Conservation (phyloP, 140 eudicot genomes). For the Flaveria floridana region DNA sequence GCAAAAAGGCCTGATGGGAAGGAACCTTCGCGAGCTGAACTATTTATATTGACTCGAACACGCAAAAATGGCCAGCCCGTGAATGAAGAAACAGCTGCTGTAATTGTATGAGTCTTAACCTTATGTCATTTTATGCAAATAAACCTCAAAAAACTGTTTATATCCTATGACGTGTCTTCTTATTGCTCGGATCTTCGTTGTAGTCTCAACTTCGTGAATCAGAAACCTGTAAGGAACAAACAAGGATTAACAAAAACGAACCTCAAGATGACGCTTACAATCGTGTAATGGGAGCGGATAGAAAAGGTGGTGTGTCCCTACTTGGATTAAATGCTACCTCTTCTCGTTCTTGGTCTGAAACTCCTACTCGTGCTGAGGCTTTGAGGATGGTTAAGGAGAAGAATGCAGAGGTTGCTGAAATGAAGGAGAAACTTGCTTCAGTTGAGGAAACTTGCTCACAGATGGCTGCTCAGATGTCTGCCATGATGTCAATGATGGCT, state of each 20-base stretch:
- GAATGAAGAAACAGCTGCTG: slow-evolving; percentile 48
- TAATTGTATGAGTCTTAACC: slow-evolving; percentile 24
- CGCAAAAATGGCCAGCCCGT: slow-evolving; percentile 50
- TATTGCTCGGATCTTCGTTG: slow-evolving; percentile 8
- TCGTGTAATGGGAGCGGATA: slow-evolving; percentile 39
- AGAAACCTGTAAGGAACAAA: slow-evolving; percentile 23
- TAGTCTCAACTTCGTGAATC: slow-evolving; percentile 42
- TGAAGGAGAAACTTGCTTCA: slow-evolving; percentile 43
- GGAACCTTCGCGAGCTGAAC: slow-evolving; percentile 49
- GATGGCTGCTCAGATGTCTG: slow-evolving; percentile 55
- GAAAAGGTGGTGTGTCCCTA: slow-evolving; percentile 26
- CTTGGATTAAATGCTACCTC: slow-evolving; percentile 30
- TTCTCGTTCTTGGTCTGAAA: slow-evolving; percentile 11
- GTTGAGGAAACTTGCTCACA: slow-evolving; percentile 53
- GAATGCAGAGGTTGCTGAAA: slow-evolving; percentile 45
- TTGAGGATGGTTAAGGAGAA: slow-evolving; percentile 40
- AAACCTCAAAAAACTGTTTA: background rate
- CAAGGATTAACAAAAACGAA: slow-evolving; percentile 20
- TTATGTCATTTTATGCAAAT: slow-evolving; percentile 24
- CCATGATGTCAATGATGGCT: slow-evolving; percentile 51
- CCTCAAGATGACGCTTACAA: slow-evolving; percentile 33
- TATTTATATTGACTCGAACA: slow-evolving; percentile 48
- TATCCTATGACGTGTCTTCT: background rate
- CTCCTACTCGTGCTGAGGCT: slow-evolving; percentile 42
- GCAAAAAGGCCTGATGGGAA: slow-evolving; percentile 52